A percentile compares a stretch with the other conserved stretches of the same genome.
phyloP scores from a whole-genome alignment of 2,329 filamentous ascomycete genomes.

The Exophiala lecanii-corni region DNA sequence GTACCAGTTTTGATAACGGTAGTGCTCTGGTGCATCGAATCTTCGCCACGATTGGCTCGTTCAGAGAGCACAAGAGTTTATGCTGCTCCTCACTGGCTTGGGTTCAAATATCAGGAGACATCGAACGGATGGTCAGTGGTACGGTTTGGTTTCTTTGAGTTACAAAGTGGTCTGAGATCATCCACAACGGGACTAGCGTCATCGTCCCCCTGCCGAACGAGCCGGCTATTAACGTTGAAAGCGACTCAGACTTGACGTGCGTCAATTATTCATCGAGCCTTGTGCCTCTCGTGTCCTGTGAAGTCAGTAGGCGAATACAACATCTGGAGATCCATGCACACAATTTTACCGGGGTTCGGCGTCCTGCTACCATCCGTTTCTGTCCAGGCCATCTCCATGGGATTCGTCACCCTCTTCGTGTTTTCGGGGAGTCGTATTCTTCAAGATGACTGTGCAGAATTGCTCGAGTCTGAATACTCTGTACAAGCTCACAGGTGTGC shows the following conservation, averaged over 20 bases:
- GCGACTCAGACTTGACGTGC: neutral
- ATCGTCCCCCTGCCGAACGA: neutral
- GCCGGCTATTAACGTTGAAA: neutral
- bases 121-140: no score
- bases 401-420: no score
- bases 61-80: neutral
- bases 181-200: neutral
- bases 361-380: no score
- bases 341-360: neutral
- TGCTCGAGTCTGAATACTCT: no score
- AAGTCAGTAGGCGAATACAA: neutral
- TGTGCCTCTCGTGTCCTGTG: neutral
- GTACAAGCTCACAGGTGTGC: no score
- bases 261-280: neutral
- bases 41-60: neutral
- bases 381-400: no score
- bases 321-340: neutral
- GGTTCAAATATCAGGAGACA: neutral
- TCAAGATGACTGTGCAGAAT: no score
- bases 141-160: slow-evolving; percentile 1
- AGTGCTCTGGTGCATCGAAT: neutral
- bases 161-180: neutral
- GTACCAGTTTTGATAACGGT: neutral
- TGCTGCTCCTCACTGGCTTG: neutral
- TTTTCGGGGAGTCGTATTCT: no score